phyloP scores from a whole-genome alignment of 805 yeast species.

The Candida pseudofarinosa region DNA sequence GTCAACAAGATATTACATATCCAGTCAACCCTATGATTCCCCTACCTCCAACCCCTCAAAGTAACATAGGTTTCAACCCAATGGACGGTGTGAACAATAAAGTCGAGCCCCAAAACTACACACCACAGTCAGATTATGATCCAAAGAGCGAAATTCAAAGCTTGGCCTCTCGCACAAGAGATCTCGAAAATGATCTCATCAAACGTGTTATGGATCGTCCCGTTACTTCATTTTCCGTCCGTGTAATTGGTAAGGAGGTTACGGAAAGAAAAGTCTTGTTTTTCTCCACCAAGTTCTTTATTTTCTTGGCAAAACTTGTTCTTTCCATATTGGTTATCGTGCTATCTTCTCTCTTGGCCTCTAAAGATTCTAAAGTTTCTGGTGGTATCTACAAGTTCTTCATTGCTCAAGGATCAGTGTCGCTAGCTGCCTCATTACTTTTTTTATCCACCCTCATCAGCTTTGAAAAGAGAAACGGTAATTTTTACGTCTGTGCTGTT shows the following conservation, averaged over 20 bases:
- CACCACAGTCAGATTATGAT: not conserved
- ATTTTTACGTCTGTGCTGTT: slow-evolving; percentile 35
- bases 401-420: slow-evolving; percentile 32
- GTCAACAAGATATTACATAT: not conserved
- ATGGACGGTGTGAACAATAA: not conserved
- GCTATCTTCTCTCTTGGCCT: slow-evolving; percentile 21
- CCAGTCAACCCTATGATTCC: not conserved
- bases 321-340: slow-evolving; percentile 25
- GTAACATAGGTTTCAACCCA: not conserved
- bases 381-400: slow-evolving; percentile 31
- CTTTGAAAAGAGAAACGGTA: slow-evolving; percentile 38
- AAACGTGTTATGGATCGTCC: slow-evolving; percentile 33
- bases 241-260: slow-evolving; percentile 12
- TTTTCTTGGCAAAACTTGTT: slow-evolving; percentile 20
- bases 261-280: slow-evolving; percentile 17
- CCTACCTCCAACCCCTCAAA: not conserved
- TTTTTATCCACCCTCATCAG: slow-evolving; percentile 34
- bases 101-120: not conserved
- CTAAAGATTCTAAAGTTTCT: slow-evolving; percentile 19
- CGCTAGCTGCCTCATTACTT: slow-evolving; percentile 29
- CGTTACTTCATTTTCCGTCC: slow-evolving; percentile 17
- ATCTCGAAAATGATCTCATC: slow-evolving; percentile 25
- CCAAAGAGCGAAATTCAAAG: slow-evolving; percentile 13
- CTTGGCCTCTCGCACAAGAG: slow-evolving; percentile 17
- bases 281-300: slow-evolving; percentile 13